Evolutionary conservation across 2,329 filamentous ascomycete genomes (phyloP), one percentile per base, ranked within the genome.

Genomic region (Hysterium pulicare): DNA sequence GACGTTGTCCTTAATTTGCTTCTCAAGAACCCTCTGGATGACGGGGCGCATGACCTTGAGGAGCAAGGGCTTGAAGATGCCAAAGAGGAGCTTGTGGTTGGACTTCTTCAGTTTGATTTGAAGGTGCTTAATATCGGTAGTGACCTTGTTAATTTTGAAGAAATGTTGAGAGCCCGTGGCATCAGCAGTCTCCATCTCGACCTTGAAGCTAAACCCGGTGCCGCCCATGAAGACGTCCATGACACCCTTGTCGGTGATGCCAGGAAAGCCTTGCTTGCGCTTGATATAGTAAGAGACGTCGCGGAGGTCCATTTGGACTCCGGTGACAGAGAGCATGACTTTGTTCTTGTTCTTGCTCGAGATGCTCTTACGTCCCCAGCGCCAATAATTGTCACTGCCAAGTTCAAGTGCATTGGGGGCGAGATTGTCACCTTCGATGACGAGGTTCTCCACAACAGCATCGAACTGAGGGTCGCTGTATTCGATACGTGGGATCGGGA

Each of bases 361-460:
- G 56, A 90, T 77, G 65, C 84, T 84, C 82, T 94, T 96, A 62
- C 93, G 89, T 28, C 91, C 93, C 83, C 87, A 95, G 54, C 87
- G 84, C 80, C 90, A 89, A 74, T 93, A 94, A 74, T 97, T 93
- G 72, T 97, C 90, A 62, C 83, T 93, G 45, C 83, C 81, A 48
- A 97, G 78, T 67, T 98, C 91, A 30, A 95, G 69, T 4, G 91
- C 78, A 57, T 98, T 98, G 50, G 93, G 93, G 71, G 90, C 89
- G 55, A 98, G 83, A 71, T 98, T 98, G 74, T 97, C 90, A 52
- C 88, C 90, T 72, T 98, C 93, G 40, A 98, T 79, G 34, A 96
- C 86, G 9, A 98, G 74, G 67, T 98, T 98, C 74, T 98, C 93
- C 33, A 98, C 80, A 37, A 97, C 80, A 37, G 85, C 85, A 67